These are phyloP conservation scores for Marsdenia floribunda DNA, from an alignment of 257 asterid genomes.

Conservation along the genomic window DNA sequence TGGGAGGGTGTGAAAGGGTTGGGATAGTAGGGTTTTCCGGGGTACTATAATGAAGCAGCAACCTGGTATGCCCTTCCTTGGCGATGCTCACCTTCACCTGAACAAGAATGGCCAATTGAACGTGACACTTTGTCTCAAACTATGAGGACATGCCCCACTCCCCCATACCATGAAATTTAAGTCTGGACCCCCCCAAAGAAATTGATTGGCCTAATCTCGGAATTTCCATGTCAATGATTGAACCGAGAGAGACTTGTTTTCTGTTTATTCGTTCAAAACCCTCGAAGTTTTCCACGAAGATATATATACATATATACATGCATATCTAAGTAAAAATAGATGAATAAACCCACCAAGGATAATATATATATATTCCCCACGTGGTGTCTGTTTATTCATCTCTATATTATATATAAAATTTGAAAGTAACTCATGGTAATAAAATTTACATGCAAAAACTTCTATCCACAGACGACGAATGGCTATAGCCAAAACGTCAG, in stretches of 20 bases:
- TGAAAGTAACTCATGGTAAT: not conserved
- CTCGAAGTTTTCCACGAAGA: not conserved
- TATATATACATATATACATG: not conserved
- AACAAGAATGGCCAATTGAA: constrained; percentile 20
- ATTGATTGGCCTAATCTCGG: not conserved
- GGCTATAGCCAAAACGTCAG: not conserved
- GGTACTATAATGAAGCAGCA: constrained; percentile 18
- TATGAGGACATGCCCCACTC: constrained; percentile 18
- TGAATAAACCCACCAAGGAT: not conserved
- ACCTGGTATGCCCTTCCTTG: constrained; percentile 22
- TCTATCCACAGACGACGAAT: not conserved
- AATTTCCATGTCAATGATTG: constrained; percentile 8
- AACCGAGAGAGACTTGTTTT: not conserved
- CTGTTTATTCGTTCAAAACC: not conserved
- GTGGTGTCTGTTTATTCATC: not conserved
- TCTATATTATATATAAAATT: not conserved
- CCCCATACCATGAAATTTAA: constrained; percentile 25
- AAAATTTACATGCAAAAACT: not conserved
- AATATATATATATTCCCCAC: not conserved
- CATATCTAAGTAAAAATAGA: not conserved
- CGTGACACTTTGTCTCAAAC: constrained; percentile 28
- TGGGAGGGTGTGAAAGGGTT: constrained; percentile 8
- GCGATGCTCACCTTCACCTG: constrained; percentile 6
- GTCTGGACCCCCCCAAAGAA: constrained; percentile 8
- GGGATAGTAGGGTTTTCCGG: constrained; percentile 11